Percentiles rank a stretch among this genome's conserved stretches.
These are phyloP conservation scores for Leccinum aurantiacum DNA, from an alignment of 768 basidiomycete genomes.

Conservation along the genomic window DNA sequence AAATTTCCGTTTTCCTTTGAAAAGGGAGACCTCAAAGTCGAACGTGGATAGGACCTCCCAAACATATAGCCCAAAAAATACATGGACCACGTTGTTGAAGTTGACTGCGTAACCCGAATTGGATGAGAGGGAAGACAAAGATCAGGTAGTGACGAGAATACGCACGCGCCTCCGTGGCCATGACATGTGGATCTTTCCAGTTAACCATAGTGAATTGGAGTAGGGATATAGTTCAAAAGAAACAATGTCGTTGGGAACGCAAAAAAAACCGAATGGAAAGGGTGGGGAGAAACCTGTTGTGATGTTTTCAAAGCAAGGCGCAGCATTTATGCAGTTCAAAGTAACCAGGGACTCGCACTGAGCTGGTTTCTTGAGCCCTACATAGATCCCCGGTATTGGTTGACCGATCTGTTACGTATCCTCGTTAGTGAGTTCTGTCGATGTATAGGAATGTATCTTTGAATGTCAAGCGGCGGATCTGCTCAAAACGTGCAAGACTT, in stretches of 20 bases:
- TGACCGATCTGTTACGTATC: conserved; percentile 21
- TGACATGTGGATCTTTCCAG: conserved; percentile 25
- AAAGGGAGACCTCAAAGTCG: conserved; percentile 66
- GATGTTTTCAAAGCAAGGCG: conserved; percentile 4
- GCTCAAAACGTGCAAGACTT: neutral
- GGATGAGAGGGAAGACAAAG: conserved; percentile 1
- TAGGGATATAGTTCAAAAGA: conserved; percentile 11
- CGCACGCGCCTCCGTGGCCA: conserved; percentile 27
- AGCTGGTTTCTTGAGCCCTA: conserved; percentile 7
- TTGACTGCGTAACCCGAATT: conserved; percentile 39
- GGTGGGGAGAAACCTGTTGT: conserved; percentile 5
- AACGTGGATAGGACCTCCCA: conserved; percentile 68
- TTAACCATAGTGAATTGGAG: conserved; percentile 24
- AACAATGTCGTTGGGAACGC: conserved; percentile 4
- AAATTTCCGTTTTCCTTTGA: conserved; percentile 56
- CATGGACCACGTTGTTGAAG: conserved; percentile 59
- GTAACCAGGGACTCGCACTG: conserved; percentile 24
- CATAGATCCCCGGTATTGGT: conserved; percentile 10
- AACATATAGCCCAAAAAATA: conserved; percentile 63
- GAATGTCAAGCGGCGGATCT: neutral
- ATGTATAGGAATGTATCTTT: neutral
- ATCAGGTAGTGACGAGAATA: neutral
- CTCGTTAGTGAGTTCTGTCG: neutral
- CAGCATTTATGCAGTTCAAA: conserved; percentile 23
- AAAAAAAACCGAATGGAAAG: conserved; percentile 5